Conservation (phyloP, 2,329 filamentous ascomycete species). For the Aureobasidium melanogenum region DNA sequence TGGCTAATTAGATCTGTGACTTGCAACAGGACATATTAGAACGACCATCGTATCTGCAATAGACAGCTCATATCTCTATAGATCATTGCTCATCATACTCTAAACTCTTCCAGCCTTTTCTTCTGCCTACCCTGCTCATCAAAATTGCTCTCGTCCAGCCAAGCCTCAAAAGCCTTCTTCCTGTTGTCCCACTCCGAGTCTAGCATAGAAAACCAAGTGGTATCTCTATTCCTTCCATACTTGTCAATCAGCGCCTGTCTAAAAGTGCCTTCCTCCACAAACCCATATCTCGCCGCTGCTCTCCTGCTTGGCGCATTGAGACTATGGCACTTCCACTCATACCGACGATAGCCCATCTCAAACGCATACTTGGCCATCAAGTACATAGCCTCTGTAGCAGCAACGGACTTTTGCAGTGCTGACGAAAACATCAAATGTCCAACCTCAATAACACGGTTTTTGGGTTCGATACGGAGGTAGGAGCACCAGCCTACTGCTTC, state of each 20-base stretch:
- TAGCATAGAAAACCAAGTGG: slow-evolving; percentile 51
- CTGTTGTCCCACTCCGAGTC: slow-evolving; percentile 48
- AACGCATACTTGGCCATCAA: slow-evolving; percentile 48
- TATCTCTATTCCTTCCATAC: slow-evolving; percentile 50
- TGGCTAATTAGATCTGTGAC: background rate
- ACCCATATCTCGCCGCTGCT: slow-evolving; percentile 50
- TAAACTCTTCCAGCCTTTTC: slow-evolving; percentile 33
- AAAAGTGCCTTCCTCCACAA: slow-evolving; percentile 51
- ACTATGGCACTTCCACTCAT: slow-evolving; percentile 59
- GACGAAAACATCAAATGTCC: slow-evolving; percentile 47
- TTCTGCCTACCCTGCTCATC: slow-evolving; percentile 45
- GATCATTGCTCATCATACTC: slow-evolving; percentile 10
- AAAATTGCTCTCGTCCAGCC: slow-evolving; percentile 50
- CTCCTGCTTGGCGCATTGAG: slow-evolving; percentile 46
- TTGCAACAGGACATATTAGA: background rate
- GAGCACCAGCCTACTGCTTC: slow-evolving; percentile 34
- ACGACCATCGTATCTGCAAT: background rate
- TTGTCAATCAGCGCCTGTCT: slow-evolving; percentile 50
- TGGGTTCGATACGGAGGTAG: slow-evolving; percentile 39
- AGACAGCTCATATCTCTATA: background rate
- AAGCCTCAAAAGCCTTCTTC: slow-evolving; percentile 41
- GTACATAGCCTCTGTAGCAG: slow-evolving; percentile 50
- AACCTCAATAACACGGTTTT: slow-evolving; percentile 47
- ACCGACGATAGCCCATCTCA: slow-evolving; percentile 45
- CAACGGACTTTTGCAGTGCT: slow-evolving; percentile 44